Percentiles rank a stretch among this genome's conserved stretches.
Evolutionary conservation across 169 alveolate genomes (phyloP).

Genomic region (Plasmodium yoelii): DNA sequence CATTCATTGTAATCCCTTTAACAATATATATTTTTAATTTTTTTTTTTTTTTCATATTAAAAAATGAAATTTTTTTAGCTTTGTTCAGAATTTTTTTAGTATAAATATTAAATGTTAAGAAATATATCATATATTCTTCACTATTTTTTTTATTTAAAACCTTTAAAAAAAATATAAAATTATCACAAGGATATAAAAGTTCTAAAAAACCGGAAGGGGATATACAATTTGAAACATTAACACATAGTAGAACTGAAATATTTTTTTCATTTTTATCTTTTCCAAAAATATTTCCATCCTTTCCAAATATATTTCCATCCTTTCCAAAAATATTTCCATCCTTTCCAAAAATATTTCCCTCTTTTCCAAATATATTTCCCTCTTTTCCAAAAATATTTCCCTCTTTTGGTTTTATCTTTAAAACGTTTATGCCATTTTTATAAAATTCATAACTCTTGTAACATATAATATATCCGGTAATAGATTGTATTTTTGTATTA

Average conservation of each 20-base stretch:
- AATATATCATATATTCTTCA: constrained; percentile 71
- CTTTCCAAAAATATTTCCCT: background rate
- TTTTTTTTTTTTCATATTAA: constrained; percentile 67
- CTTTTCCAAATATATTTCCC: background rate
- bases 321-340: background rate
- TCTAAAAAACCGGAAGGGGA: constrained; percentile 69
- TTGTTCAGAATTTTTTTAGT: constrained; percentile 34
- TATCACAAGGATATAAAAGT: constrained; percentile 45
- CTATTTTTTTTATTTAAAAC: constrained; percentile 40
- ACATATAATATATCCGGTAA: constrained; percentile 50
- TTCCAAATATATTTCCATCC: background rate
- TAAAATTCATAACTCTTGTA: constrained; percentile 18
- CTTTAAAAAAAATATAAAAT: constrained; percentile 65
- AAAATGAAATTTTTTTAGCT: constrained; percentile 9
- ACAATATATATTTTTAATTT: constrained; percentile 46
- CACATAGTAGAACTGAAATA: constrained; percentile 52
- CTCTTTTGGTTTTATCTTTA: background rate
- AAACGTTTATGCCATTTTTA: background rate
- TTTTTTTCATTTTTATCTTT: background rate
- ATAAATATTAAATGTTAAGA: constrained; percentile 54
- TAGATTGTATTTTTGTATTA: constrained; percentile 65
- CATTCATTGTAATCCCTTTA: constrained; percentile 57
- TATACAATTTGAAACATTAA: constrained; percentile 50
- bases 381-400: background rate
- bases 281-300: background rate